Percentiles rank a stretch among this genome's conserved stretches.
phyloP scores from a whole-genome alignment of 2,329 filamentous ascomycete species.

The Tricladium varicosporioides region DNA sequence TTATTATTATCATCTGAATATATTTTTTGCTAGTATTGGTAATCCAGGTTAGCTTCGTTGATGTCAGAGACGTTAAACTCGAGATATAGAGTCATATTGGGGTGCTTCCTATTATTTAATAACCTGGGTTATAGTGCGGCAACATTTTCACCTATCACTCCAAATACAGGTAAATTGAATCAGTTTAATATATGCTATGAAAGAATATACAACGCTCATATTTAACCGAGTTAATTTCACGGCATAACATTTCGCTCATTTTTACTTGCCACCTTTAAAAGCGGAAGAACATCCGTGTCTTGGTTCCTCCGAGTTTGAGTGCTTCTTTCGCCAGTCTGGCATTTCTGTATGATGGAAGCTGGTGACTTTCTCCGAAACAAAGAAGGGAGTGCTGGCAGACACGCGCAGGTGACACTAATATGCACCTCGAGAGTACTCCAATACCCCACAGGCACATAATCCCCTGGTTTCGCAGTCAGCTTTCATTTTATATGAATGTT shows the following conservation, averaged over 20 bases:
- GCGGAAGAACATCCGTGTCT: neutral
- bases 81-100: conserved; percentile 17
- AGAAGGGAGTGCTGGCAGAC: conserved; percentile 17
- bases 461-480: conserved; percentile 6
- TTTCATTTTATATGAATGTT: neutral
- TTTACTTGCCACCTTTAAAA: conserved; percentile 2
- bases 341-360: neutral
- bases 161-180: neutral
- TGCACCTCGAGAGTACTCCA: conserved; percentile 25
- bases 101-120: conserved; percentile 15
- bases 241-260: neutral
- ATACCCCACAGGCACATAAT: conserved; percentile 20
- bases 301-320: neutral
- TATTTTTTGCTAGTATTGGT: too few relatives aligned
- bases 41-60: too few relatives aligned
- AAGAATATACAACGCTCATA: too few relatives aligned
- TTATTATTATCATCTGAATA: too few relatives aligned
- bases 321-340: neutral
- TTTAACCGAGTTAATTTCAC: neutral
- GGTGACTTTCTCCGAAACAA: conserved; percentile 5
- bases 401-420: conserved; percentile 23
- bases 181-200: too few relatives aligned
- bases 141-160: neutral
- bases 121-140: neutral
- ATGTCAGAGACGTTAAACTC: too few relatives aligned